Evolutionary conservation across 768 basidiomycete species (phyloP), one percentile per base, ranked within the genome.

Genomic region (Russula sp.): DNA sequence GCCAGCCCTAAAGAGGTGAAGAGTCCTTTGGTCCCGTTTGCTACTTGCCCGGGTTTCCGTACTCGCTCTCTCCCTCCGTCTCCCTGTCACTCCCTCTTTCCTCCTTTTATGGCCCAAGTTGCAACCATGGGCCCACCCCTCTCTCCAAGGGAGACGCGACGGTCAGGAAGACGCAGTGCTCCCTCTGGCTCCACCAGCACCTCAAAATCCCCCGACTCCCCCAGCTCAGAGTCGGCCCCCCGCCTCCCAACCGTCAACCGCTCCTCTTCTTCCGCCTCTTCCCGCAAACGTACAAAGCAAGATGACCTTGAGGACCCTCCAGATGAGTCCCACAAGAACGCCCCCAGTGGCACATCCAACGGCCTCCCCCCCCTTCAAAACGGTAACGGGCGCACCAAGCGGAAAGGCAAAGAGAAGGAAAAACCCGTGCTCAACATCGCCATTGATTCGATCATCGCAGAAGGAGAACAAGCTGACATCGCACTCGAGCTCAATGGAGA

Each of bases 121-220:
- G 81, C 81, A 51, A 73, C 81, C 54, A 90, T 90, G 88, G 88
- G 87, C 49, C 88, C 88, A 14, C 87, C 88, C 7, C 79, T 85
- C 52, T 88, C 87, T 60, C 88, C 86, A 45, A 78, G 85, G 70
- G 88, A 90, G 74, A 85, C 86, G 55, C 79, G 88, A 68, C 85
- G 88, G 65, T 90, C 88, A 66, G 87, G 86, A 46, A 77, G 88
- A 68, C 87, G 88, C 60, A 85, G 85, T 60, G 81, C 78, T 5
- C 86, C 83, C 48, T 85, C 86, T 46, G 76, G 78, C 34, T 87
- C 86, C 20, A 79, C 83, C 35, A 83, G 83, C 73, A 78, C 80
- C 63, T 86, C 85, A 56, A 87, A 88, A 74, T 88, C 87, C 25
- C 85, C 88, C 67, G 85, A 87, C 73, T 87, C 87, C 18, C 79